A percentile compares a stretch with the other conserved stretches of the same genome.
Conservation (phyloP, 257 asterid species). For the Fraxinus anomala region DNA sequence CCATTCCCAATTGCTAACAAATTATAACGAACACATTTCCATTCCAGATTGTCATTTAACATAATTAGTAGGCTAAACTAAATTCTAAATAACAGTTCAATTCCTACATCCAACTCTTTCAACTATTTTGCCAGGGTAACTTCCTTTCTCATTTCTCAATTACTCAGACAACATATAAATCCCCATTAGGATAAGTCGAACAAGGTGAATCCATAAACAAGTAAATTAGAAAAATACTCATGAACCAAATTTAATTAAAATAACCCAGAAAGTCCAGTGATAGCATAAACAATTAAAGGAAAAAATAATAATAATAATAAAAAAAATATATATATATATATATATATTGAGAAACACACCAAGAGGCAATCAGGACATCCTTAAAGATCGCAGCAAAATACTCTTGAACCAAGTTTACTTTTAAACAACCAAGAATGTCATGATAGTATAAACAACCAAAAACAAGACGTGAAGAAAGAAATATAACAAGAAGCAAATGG, state of each 20-base stretch:
- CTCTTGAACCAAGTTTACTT: background rate
- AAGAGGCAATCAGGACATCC: background rate
- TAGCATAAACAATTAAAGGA: background rate
- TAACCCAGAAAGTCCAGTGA: too few species aligned
- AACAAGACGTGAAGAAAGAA: too few species aligned
- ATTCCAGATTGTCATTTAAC: background rate
- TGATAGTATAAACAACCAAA: background rate
- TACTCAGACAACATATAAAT: background rate
- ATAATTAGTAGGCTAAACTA: conserved; percentile 6
- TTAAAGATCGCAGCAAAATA: too few species aligned
- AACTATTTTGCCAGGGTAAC: background rate
- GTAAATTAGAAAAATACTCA: background rate
- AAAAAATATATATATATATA: too few species aligned
- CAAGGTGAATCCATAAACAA: background rate
- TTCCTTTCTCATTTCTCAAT: background rate
- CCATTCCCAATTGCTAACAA: conserved; percentile 3
- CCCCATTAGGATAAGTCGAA: background rate
- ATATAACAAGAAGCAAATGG: conserved; percentile 94
- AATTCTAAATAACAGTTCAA: background rate
- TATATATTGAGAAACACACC: too few species aligned
- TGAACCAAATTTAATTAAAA: too few species aligned
- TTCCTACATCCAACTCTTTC: background rate
- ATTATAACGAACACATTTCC: background rate
- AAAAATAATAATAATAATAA: too few species aligned
- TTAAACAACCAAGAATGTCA: background rate